Conservation (phyloP, 495 filamentous ascomycete species). For the Beverwykella pulmonaria region DNA sequence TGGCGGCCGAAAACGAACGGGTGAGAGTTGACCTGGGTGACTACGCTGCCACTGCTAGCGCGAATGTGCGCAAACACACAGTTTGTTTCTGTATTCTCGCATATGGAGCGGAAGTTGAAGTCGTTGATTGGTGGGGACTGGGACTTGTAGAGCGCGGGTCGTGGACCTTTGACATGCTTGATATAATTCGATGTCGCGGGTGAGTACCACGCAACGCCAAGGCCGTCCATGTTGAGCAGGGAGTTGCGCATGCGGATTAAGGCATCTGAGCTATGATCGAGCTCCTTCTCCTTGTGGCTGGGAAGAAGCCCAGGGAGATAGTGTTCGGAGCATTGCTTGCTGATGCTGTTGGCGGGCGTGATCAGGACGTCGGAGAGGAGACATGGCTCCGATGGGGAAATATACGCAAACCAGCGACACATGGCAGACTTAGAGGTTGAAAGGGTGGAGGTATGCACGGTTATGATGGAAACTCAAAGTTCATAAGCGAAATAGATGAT, state of each 20-base stretch:
- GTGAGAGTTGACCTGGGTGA: constrained; percentile 54
- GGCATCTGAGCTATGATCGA: constrained; percentile 43
- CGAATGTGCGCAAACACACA: constrained; percentile 53
- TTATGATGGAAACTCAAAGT: too few species aligned
- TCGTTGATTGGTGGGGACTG: constrained; percentile 54
- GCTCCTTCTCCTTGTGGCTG: constrained; percentile 44
- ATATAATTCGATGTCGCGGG: constrained; percentile 42
- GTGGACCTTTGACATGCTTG: constrained; percentile 36
- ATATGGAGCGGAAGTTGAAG: constrained; percentile 52
- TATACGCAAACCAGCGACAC: constrained; percentile 49
- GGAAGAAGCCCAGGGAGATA: constrained; percentile 54
- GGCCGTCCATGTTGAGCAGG: constrained; percentile 55
- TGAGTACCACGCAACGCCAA: constrained; percentile 54
- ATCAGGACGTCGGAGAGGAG: constrained; percentile 48
- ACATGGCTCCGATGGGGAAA: constrained; percentile 44
- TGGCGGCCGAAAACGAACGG: constrained; percentile 57
- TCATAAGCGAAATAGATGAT: background rate
- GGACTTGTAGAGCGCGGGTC: constrained; percentile 53
- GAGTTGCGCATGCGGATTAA: constrained; percentile 50
- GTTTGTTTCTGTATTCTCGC: constrained; percentile 49
- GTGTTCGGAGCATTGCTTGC: constrained; percentile 54
- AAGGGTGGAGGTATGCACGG: too few species aligned
- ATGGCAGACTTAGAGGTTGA: constrained; percentile 1
- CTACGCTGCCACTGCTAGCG: constrained; percentile 49
- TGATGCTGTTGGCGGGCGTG: constrained; percentile 47